Percentiles rank a stretch among this genome's conserved stretches.
Conservation (phyloP, 2,329 filamentous ascomycete genomes). For the Plenodomus tracheiphilus region DNA sequence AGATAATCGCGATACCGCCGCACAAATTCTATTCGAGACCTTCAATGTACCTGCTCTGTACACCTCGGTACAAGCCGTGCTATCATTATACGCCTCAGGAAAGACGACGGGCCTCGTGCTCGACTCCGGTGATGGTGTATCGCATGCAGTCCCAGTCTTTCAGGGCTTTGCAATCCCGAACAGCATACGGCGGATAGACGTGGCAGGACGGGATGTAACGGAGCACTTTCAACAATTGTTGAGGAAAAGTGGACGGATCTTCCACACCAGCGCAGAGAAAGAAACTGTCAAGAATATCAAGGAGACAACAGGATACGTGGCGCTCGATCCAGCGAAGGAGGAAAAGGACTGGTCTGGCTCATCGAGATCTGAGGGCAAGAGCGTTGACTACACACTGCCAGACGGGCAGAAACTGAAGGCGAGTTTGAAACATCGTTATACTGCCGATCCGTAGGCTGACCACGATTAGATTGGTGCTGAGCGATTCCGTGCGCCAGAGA, state of each 20-base stretch:
- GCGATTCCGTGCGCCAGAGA: slow-evolving; percentile 93
- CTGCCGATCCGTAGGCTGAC: slow-evolving; percentile 21
- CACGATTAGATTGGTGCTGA: slow-evolving; percentile 77
- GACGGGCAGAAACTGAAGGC: slow-evolving; percentile 95
- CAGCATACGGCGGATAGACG: slow-evolving; percentile 93
- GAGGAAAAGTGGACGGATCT: slow-evolving; percentile 89
- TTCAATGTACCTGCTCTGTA: slow-evolving; percentile 98
- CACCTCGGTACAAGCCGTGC: slow-evolving; percentile 94
- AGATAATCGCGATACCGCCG: slow-evolving; percentile 92
- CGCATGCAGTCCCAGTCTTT: slow-evolving; percentile 95
- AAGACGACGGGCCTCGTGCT: slow-evolving; percentile 95
- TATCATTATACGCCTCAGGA: slow-evolving; percentile 93
- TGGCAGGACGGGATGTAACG: slow-evolving; percentile 93
- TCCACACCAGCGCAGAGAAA: slow-evolving; percentile 98
- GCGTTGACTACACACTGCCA: slow-evolving; percentile 84
- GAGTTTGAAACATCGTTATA: slow-evolving; percentile 18
- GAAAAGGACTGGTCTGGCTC: slow-evolving; percentile 91
- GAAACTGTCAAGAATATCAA: slow-evolving; percentile 98
- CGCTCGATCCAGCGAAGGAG: slow-evolving; percentile 85
- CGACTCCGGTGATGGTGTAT: slow-evolving; percentile 93
- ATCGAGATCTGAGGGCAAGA: slow-evolving; percentile 76
- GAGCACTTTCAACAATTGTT: slow-evolving; percentile 91
- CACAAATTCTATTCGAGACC: slow-evolving; percentile 97
- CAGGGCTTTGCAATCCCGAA: slow-evolving; percentile 97
- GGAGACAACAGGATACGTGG: slow-evolving; percentile 90